Conservation (phyloP, 2,329 filamentous ascomycete genomes). For the Leptosphaerulina australis region DNA sequence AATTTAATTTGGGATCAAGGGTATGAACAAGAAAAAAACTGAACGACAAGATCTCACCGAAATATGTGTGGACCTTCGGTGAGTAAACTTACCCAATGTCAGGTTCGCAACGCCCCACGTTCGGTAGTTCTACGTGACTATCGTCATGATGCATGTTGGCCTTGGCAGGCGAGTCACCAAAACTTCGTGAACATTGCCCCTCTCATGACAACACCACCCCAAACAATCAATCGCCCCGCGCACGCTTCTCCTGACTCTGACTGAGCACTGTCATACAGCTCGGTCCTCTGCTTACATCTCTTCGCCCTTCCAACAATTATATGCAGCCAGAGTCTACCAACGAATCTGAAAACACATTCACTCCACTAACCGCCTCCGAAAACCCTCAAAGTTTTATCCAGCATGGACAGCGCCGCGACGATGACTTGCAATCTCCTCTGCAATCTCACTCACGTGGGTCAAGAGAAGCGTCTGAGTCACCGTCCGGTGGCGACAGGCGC, state of each 20-base stretch:
- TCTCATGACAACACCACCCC: constrained; percentile 23
- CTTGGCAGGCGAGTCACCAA: constrained; percentile 11
- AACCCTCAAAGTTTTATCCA: constrained; percentile 54
- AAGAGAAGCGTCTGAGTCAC: constrained; percentile 34
- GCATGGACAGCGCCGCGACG: constrained; percentile 61
- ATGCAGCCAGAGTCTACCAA: constrained; percentile 67
- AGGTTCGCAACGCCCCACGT: constrained; percentile 12
- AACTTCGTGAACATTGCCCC: constrained; percentile 15
- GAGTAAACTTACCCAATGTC: constrained; percentile 1
- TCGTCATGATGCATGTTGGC: constrained; percentile 14
- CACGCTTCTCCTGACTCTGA: constrained; percentile 30
- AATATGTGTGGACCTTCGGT: background rate
- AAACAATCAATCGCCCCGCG: constrained; percentile 25
- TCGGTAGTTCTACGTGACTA: background rate
- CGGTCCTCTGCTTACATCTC: constrained; percentile 56
- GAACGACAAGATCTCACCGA: background rate
- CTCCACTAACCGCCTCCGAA: constrained; percentile 49
- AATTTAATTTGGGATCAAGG: no score
- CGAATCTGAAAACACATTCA: constrained; percentile 55
- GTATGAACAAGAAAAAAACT: background rate
- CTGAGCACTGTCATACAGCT: constrained; percentile 56
- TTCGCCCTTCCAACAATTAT: constrained; percentile 57
- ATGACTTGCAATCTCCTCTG: constrained; percentile 54
- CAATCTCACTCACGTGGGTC: constrained; percentile 46
- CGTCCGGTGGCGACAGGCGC: constrained; percentile 23